phyloP scores from a whole-genome alignment of 345 rosid species.

The Ricinus communis region DNA sequence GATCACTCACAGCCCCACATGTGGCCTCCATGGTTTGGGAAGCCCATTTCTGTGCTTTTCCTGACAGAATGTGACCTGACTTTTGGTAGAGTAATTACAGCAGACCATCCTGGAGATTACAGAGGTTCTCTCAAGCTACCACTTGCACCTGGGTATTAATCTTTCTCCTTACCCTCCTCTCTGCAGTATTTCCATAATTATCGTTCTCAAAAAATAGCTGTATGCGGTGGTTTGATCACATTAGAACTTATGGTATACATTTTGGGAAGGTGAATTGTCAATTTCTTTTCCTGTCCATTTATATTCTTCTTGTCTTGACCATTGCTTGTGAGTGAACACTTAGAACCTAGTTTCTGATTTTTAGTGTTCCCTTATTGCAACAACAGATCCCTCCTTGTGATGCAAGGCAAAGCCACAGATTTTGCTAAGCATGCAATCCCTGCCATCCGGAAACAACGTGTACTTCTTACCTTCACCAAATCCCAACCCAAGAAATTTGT shows the following conservation, averaged over 20 bases:
- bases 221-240: too few relatives aligned
- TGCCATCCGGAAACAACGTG: constrained; percentile 57
- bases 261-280: neutral
- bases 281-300: neutral
- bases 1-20: constrained; percentile 86
- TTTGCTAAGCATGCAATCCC: constrained; percentile 75
- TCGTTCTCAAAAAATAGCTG: too few relatives aligned
- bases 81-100: constrained; percentile 62
- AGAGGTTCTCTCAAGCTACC: constrained; percentile 83
- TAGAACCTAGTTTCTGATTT: neutral
- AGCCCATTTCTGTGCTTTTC: constrained; percentile 64
- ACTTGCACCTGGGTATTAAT: constrained; percentile 82
- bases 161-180: constrained; percentile 2
- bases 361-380: neutral
- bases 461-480: constrained; percentile 73
- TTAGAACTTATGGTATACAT: too few relatives aligned
- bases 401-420: constrained; percentile 82
- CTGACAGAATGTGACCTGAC: constrained; percentile 81
- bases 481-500: constrained; percentile 52
- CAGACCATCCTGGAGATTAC: constrained; percentile 73
- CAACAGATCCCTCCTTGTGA: constrained; percentile 63
- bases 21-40: constrained; percentile 76
- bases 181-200: neutral
- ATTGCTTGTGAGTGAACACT: neutral
- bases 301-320: too few relatives aligned